These are phyloP conservation scores for Globisporangium nunn DNA, from an alignment of 352 stramenopile genomes.

Conservation along the genomic window DNA sequence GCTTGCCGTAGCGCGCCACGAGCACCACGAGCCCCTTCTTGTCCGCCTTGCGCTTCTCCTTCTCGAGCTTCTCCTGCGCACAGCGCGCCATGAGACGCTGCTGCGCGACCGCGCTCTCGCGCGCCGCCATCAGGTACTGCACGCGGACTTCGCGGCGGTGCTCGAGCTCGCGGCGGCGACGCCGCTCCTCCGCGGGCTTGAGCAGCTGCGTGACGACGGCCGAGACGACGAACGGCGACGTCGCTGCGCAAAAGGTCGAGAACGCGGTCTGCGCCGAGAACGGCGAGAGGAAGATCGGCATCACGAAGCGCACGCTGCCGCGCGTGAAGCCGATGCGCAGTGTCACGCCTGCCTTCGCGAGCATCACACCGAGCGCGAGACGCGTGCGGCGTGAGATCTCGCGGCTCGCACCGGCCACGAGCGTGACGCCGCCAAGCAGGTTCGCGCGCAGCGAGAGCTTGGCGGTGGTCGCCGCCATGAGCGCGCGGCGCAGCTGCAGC, in stretches of 20 bases:
- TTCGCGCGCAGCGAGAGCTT: constrained; percentile 54
- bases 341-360: constrained; percentile 49
- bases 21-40: constrained; percentile 64
- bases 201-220: constrained; percentile 61
- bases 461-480: constrained; percentile 27
- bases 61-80: constrained; percentile 50
- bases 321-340: constrained; percentile 67
- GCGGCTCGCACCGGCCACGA: constrained; percentile 43
- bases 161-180: constrained; percentile 39
- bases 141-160: constrained; percentile 35
- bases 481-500: constrained; percentile 36
- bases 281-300: constrained; percentile 76
- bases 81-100: constrained; percentile 66
- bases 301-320: constrained; percentile 72
- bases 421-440: constrained; percentile 36
- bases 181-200: constrained; percentile 54
- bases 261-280: constrained; percentile 63
- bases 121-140: constrained; percentile 51
- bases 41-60: constrained; percentile 34
- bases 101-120: constrained; percentile 49
- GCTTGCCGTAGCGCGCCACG: constrained; percentile 64
- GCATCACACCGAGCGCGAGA: constrained; percentile 48
- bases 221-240: constrained; percentile 59
- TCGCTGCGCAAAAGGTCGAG: constrained; percentile 68
- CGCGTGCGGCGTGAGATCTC: constrained; percentile 54